These are phyloP conservation scores for Colletotrichum filicis DNA, from an alignment of 2,329 filamentous ascomycete genomes.

Conservation along the genomic window DNA sequence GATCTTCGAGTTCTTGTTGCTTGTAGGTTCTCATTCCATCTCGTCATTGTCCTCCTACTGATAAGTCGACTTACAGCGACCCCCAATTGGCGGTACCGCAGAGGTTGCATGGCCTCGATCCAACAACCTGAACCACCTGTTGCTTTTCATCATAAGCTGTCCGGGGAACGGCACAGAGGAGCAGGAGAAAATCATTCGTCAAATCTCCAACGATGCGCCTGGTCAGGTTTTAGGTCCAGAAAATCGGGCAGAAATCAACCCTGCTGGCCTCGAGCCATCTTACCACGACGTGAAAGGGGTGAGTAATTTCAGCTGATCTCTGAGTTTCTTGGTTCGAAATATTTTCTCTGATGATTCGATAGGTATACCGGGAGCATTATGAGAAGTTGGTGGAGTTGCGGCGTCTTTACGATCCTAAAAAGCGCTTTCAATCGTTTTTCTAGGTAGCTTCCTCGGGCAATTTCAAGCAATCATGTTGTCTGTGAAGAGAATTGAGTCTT, in stretches of 20 bases:
- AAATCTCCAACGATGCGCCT: constrained; percentile 10
- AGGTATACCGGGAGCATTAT: constrained; percentile 23
- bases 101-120: constrained; percentile 25
- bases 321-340: too few relatives aligned
- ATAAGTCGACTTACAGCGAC: not conserved
- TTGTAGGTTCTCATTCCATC: not conserved
- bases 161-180: constrained; percentile 11
- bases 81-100: constrained; percentile 9
- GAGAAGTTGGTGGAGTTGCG: constrained; percentile 7
- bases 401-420: not conserved
- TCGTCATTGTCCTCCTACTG: not conserved
- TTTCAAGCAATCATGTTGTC: too few relatives aligned
- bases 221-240: not conserved
- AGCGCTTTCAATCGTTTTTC: constrained; percentile 19
- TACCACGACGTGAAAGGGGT: constrained; percentile 14
- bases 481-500: too few relatives aligned
- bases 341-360: not conserved
- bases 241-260: constrained; percentile 7
- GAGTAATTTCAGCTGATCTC: not conserved
- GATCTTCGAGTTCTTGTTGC: constrained; percentile 7
- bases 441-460: not conserved
- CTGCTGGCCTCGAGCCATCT: constrained; percentile 13
- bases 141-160: constrained; percentile 16
- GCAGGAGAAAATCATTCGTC: constrained; percentile 5
- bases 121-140: not conserved